Evolutionary conservation across 2,329 filamentous ascomycete species (phyloP), one percentile per base, ranked within the genome.

Genomic region (Ophiostoma himal-ulmi): DNA sequence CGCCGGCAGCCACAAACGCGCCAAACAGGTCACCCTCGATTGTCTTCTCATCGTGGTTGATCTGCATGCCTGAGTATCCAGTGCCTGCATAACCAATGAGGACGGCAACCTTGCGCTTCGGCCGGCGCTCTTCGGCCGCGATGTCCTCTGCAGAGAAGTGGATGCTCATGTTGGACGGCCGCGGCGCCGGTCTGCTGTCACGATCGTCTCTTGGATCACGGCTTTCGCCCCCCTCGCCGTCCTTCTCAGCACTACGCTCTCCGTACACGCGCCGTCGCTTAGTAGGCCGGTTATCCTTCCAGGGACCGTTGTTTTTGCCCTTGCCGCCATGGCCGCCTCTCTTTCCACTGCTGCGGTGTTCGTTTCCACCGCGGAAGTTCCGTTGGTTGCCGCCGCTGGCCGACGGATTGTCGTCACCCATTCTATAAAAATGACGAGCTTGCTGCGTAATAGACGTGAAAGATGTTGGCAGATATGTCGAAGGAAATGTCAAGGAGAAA

Each of bases 1-100:
- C 94, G 22, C 94, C 92, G 3, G 95, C 94, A 3, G 89, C 88
- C 73, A 99, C 91, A 75, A 99, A 94, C 3, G 95, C 95, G 41
- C 88, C 87, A 81, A 99, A 99, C 3, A 99, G 83, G 76, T 99
- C 95, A 62, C 94, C 92, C 81, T 99, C 95, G 74, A 99, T 98
- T 0, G 94, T 99, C 82, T 93, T 94, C 77, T 97, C 89, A 74
- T 88, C 82, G 75, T 84, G 84, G 78, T 90, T 89, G 78, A 99
- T 91, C 81, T 99, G 95, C 89, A 99, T 96, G 76, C 95, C 95
- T 81, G 93, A 94, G 83, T 99, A 99, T 20, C 95, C 95, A 11
- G 93, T 97, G 68, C 95, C 95, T 6, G 94, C 93, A 80, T 99
- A 99, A 20, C 95, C 95, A 75, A 99, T 89, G 83, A 98, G 83